A percentile compares a stretch with the other conserved stretches of the same genome.
phyloP scores from a whole-genome alignment of 169 alveolate genomes.

The Plasmodium coatneyi region DNA sequence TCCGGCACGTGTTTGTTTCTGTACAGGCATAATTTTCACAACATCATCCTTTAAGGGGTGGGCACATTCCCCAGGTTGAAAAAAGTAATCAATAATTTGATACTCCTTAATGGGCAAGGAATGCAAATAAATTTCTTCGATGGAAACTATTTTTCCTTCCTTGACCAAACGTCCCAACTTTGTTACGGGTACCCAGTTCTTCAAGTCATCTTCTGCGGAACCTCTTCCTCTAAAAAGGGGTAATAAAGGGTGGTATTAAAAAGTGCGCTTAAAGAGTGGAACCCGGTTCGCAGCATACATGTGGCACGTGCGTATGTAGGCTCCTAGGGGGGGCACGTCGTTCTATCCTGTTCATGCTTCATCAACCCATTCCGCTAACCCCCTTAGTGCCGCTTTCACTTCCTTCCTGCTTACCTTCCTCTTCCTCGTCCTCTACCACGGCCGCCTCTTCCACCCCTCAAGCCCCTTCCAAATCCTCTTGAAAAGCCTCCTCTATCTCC shows the following conservation, averaged over 20 bases:
- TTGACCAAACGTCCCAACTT: conserved; percentile 99
- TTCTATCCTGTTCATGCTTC: not conserved
- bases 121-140: conserved; percentile 99
- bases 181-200: conserved; percentile 99
- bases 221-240: conserved; percentile 88
- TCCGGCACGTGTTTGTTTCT: conserved; percentile 99
- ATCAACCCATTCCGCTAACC: not conserved
- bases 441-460: conserved; percentile 77
- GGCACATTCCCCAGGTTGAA: conserved; percentile 86
- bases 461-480: conserved; percentile 79
- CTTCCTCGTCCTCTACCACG: conserved; percentile 74
- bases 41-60: conserved; percentile 98
- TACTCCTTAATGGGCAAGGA: conserved; percentile 99
- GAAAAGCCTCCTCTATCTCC: conserved; percentile 84
- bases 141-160: conserved; percentile 95
- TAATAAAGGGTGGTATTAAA: not conserved
- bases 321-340: not conserved
- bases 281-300: not conserved
- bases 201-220: conserved; percentile 94
- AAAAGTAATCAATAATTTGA: conserved; percentile 97
- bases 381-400: not conserved
- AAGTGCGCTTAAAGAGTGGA: not conserved
- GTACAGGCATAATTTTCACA: conserved; percentile 99
- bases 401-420: conserved; percentile 50
- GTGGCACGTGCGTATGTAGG: not conserved